Evolutionary conservation across 2,329 filamentous ascomycete genomes (phyloP).

Genomic region (Beauveria caledonica): DNA sequence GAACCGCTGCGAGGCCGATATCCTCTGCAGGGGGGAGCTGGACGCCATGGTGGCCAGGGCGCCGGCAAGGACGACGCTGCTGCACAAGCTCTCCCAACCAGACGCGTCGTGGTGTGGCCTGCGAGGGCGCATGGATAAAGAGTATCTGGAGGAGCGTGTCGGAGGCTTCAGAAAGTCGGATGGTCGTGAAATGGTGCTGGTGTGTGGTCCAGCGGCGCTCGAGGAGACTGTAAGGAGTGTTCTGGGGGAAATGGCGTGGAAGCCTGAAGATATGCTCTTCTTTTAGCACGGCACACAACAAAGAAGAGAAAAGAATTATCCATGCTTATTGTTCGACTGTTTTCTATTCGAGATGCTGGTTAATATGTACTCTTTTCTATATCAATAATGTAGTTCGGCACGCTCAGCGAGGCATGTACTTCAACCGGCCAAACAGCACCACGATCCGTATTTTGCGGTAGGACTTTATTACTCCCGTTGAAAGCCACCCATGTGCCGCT

Average conservation of each 20-base stretch:
- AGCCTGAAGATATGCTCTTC: conserved; percentile 63
- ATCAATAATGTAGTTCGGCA: background rate
- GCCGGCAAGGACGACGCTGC: conserved; percentile 49
- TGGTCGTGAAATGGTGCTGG: conserved; percentile 55
- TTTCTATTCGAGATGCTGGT: background rate
- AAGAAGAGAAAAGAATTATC: background rate
- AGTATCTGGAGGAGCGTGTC: conserved; percentile 53
- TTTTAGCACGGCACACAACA: conserved; percentile 41
- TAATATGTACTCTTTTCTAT: conserved; percentile 8
- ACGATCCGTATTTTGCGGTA: background rate
- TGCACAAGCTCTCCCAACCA: conserved; percentile 62
- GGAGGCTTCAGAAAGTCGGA: conserved; percentile 26
- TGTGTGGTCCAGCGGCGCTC: conserved; percentile 72
- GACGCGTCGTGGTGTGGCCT: conserved; percentile 58
- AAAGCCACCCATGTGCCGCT: conserved; percentile 19
- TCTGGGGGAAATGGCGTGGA: conserved; percentile 56
- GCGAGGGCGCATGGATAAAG: conserved; percentile 56
- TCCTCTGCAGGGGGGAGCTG: conserved; percentile 68
- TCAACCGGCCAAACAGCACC: background rate
- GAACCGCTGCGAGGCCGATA: conserved; percentile 70
- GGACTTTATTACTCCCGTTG: conserved; percentile 17
- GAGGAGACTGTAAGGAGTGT: conserved; percentile 57
- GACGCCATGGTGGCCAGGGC: conserved; percentile 52
- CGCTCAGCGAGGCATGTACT: background rate
- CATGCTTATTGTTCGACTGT: no score